Evolutionary conservation across 2,329 filamentous ascomycete species (phyloP), one percentile per base, ranked within the genome.

Genomic region (Coniosporium tulheliwenetii): DNA sequence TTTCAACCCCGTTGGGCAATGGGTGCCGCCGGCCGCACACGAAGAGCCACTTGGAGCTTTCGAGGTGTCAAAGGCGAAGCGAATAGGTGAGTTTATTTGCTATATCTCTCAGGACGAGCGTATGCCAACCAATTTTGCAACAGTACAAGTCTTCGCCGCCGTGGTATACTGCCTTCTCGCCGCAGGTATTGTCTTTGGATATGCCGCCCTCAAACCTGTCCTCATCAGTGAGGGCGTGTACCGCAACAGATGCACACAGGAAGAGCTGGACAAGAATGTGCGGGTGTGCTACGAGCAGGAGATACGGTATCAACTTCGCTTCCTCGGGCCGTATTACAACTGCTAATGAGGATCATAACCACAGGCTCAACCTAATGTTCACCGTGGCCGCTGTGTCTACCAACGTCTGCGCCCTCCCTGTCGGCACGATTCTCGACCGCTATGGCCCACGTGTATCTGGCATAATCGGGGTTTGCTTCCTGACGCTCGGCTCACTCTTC

Each of bases 341-440:
- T 33, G 12, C 9, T 16, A 10, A 30, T n/a, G 15, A 10, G 5
- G 4, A 15, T 32, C 13, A 5, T n/a, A 10, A n/a, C 14, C 19
- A 29, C 39, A 69, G 67, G 44, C 70, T 94, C 42, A 94, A 94
- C 57, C 66, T 94, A 48, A 93, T 93, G 83, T 94, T 94, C 66
- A 93, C 85, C 5, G 73, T 86, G 34, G 86, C 86, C 10, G 86
- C 85, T 10, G 85, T 93, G 8, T 81, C 75, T 5, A 93, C 86
- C 33, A 94, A 94, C 52, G 81, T 93, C 10, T 84, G 78, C 34
- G 86, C 87, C 10, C 69, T 94, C 5, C 84, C 86, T 2, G 77
- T 93, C 9, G 87, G 87, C 37, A 83, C 84, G 2, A 80, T 93
- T 36, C 72, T 94, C 15, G 87, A 94, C 60, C 71, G 77, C 45